Evolutionary conservation across 192 early-diverging fungal genomes (phyloP), one percentile per base, ranked within the genome.

Genomic region (Jimgerdemannia lactiflua): DNA sequence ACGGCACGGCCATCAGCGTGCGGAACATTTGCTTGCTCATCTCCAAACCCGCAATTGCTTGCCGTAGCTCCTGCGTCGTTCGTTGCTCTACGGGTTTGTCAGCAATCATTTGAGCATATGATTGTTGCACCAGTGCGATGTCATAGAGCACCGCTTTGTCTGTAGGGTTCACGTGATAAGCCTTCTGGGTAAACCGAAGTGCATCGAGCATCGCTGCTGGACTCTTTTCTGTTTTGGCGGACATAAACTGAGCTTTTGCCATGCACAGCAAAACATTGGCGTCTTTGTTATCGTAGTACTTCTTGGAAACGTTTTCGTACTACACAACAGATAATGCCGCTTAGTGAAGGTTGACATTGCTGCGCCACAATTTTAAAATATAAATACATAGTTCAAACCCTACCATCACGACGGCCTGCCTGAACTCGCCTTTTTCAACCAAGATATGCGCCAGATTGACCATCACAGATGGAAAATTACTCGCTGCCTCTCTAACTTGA

Each of bases 81-180:
- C 92, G 88, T 70, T 86, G 82, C 39, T 93, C 89, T 3, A 81
- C 78, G 3, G 91, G 81, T 69, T 88, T 88, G 59, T 96, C 94
- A 49, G 92, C 90, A 66, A 94, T 88, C 11, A 95, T 79, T 70
- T 92, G 92, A 4, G 94, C 94, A 63, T 91, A 93, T 3, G 91
- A 87, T 73, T 96, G 95, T 79, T 95, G 92, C 39, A 96, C 87
- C 18, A 98, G 77, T 3, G 95, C 96, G 74, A 95, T 81, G 71
- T 94, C 90, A 66, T 88, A 91, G 11, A 90, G 79, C 8, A 88
- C 75, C 3, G 88, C 79, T 65, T 85, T 84, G 78, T 93, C 89
- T 10, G 82, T 88, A 0, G 89, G 88, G 19, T 82, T 68, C 11
- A 90, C 71, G 3, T 82, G 71, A 65, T 75, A 75, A 7, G 89